Percentiles rank a stretch among this genome's conserved stretches.
Conservation (phyloP, 768 basidiomycete species). For the Amanita phalloides region DNA sequence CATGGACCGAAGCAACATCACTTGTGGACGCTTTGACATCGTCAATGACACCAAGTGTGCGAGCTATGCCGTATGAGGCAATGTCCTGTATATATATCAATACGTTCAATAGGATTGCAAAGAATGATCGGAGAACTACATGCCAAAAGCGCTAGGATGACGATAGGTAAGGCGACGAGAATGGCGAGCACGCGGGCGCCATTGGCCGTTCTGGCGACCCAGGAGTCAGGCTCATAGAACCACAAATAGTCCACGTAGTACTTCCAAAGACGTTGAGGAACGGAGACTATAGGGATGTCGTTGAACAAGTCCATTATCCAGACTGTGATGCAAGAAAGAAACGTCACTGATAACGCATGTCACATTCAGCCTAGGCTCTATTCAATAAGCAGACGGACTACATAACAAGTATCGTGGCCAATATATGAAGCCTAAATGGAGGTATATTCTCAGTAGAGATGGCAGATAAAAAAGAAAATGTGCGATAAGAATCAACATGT, state of each 20-base stretch:
- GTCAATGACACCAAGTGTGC: slow-evolving; percentile 71
- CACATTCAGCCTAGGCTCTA: neutral
- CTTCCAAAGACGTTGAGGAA: slow-evolving; percentile 41
- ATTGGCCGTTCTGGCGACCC: slow-evolving; percentile 56
- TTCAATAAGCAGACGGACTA: neutral
- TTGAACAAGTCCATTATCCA: slow-evolving; percentile 11
- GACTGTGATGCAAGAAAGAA: neutral
- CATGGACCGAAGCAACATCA: slow-evolving; percentile 35
- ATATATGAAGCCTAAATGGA: neutral
- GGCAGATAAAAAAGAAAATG: slow-evolving; percentile 8
- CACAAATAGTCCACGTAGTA: slow-evolving; percentile 54
- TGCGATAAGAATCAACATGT: slow-evolving; percentile 9
- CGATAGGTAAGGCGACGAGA: slow-evolving; percentile 49
- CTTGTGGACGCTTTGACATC: slow-evolving; percentile 65
- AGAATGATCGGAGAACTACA: slow-evolving; percentile 13
- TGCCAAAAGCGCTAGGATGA: slow-evolving; percentile 46
- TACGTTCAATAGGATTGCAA: slow-evolving; percentile 1
- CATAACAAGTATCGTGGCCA: neutral
- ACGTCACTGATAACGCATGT: slow-evolving; percentile 1
- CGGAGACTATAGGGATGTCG: slow-evolving; percentile 20
- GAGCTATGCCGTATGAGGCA: slow-evolving; percentile 71
- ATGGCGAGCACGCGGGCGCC: slow-evolving; percentile 57
- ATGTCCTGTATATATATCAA: slow-evolving; percentile 44
- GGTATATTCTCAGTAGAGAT: slow-evolving; percentile 6
- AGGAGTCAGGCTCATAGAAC: slow-evolving; percentile 53